Conservation (phyloP, 2,329 filamentous ascomycete genomes). For the Claviceps citrina region DNA sequence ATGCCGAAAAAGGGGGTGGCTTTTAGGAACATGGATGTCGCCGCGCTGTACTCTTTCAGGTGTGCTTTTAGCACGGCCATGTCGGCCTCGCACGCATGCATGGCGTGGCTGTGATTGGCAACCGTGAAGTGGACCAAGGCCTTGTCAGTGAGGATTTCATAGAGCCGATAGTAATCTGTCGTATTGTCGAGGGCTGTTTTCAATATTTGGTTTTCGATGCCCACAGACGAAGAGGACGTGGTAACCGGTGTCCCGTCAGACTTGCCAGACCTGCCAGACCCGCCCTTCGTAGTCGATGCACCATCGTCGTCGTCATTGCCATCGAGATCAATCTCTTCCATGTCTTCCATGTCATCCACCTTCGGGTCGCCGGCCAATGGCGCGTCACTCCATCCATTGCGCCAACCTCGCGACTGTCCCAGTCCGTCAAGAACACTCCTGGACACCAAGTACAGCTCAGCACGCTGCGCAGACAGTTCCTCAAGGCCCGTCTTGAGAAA, state of each 20-base stretch:
- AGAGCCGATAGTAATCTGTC: slow-evolving; percentile 50
- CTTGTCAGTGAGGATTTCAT: slow-evolving; percentile 68
- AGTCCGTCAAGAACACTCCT: slow-evolving; percentile 63
- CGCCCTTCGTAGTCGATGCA: slow-evolving; percentile 10
- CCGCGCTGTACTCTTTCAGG: slow-evolving; percentile 55
- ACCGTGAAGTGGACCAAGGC: slow-evolving; percentile 70
- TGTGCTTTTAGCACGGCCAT: slow-evolving; percentile 73
- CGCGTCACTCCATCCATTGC: slow-evolving; percentile 55
- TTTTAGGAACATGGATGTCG: slow-evolving; percentile 62
- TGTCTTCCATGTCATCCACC: slow-evolving; percentile 25
- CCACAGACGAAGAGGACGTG: slow-evolving; percentile 15
- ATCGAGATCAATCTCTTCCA: slow-evolving; percentile 44
- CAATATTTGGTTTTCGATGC: slow-evolving; percentile 34
- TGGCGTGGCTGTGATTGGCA: slow-evolving; percentile 62
- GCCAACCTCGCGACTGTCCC: slow-evolving; percentile 59
- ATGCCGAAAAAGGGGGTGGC: slow-evolving; percentile 67
- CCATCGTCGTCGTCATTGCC: slow-evolving; percentile 24
- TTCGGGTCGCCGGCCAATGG: slow-evolving; percentile 30
- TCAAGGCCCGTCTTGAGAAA: slow-evolving; percentile 54
- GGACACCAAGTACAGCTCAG: slow-evolving; percentile 67
- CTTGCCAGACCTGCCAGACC: not conserved
- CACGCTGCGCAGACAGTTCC: slow-evolving; percentile 67
- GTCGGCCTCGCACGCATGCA: slow-evolving; percentile 66
- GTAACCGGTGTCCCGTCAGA: not conserved
- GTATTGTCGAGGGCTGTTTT: slow-evolving; percentile 44